phyloP scores from a whole-genome alignment of 2,329 filamentous ascomycete species.

The Cercospora janseana region DNA sequence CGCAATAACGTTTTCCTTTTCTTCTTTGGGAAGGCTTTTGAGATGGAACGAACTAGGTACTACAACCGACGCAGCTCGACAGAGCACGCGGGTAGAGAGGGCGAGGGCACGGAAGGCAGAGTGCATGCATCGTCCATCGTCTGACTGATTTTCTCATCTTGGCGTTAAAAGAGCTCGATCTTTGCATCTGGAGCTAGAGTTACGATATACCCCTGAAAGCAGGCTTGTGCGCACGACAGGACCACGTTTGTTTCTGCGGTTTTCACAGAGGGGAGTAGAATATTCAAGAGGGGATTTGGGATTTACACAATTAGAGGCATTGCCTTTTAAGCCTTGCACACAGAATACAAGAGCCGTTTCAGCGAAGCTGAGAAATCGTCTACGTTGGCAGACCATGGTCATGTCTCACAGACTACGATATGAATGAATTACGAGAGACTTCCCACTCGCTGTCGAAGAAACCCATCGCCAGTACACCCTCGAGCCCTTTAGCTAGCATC shows the following conservation, averaged over 20 bases:
- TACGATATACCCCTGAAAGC: constrained; percentile 2
- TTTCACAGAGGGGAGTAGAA: background rate
- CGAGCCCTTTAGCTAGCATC: constrained; percentile 53
- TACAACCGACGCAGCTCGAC: background rate
- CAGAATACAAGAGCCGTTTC: too few species aligned
- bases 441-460: constrained; percentile 57
- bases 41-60: background rate
- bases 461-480: constrained; percentile 54
- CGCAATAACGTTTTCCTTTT: background rate
- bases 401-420: constrained; percentile 22
- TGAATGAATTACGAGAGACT: constrained; percentile 49
- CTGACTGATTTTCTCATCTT: too few species aligned
- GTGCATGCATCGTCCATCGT: too few species aligned
- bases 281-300: background rate
- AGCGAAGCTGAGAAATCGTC: too few species aligned
- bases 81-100: background rate
- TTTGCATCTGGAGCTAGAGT: background rate
- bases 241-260: constrained; percentile 2
- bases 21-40: too few species aligned
- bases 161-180: constrained; percentile 7
- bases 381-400: background rate
- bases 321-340: background rate
- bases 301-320: background rate
- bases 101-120: background rate
- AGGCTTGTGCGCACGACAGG: background rate